Percentiles rank a stretch among this genome's conserved stretches.
Evolutionary conservation across 495 filamentous ascomycete species (phyloP).

Genomic region (Neurospora tetrasperma): DNA sequence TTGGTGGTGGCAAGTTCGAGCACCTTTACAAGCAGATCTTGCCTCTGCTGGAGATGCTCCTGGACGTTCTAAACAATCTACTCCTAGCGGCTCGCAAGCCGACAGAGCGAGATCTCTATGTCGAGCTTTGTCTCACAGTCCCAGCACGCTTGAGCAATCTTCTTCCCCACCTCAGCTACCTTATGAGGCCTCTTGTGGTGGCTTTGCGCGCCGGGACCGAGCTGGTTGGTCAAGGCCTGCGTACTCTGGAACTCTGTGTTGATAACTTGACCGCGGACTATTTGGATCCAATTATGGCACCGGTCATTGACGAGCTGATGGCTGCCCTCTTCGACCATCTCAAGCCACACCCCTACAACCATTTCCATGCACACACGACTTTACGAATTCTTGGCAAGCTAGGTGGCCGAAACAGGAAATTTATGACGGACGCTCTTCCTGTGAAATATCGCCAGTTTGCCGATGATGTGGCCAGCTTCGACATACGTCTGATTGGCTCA

Average conservation of each 20-base stretch:
- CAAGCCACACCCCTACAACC: slow-evolving; percentile 82
- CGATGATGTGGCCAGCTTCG: slow-evolving; percentile 77
- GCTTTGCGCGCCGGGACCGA: slow-evolving; percentile 86
- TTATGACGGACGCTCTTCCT: slow-evolving; percentile 75
- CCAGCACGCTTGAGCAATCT: slow-evolving; percentile 91
- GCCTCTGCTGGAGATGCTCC: slow-evolving; percentile 89
- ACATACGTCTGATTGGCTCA: slow-evolving; percentile 79
- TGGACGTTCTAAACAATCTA: slow-evolving; percentile 93
- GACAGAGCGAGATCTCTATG: slow-evolving; percentile 86
- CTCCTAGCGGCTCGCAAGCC: slow-evolving; percentile 81
- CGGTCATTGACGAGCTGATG: slow-evolving; percentile 97
- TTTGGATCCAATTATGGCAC: slow-evolving; percentile 96
- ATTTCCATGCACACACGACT: slow-evolving; percentile 94
- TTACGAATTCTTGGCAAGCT: slow-evolving; percentile 98
- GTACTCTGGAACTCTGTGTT: slow-evolving; percentile 92
- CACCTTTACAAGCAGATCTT: slow-evolving; percentile 96
- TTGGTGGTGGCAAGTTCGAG: slow-evolving; percentile 95
- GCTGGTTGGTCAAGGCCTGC: slow-evolving; percentile 83
- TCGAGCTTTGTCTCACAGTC: slow-evolving; percentile 92
- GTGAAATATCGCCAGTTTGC: slow-evolving; percentile 74
- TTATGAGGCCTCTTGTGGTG: slow-evolving; percentile 95
- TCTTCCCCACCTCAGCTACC: slow-evolving; percentile 88
- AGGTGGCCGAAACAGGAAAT: slow-evolving; percentile 88
- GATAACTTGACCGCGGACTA: slow-evolving; percentile 98
- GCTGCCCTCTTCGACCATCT: slow-evolving; percentile 92